Conservation (phyloP, 345 rosid species). For the Boechera stricta region DNA sequence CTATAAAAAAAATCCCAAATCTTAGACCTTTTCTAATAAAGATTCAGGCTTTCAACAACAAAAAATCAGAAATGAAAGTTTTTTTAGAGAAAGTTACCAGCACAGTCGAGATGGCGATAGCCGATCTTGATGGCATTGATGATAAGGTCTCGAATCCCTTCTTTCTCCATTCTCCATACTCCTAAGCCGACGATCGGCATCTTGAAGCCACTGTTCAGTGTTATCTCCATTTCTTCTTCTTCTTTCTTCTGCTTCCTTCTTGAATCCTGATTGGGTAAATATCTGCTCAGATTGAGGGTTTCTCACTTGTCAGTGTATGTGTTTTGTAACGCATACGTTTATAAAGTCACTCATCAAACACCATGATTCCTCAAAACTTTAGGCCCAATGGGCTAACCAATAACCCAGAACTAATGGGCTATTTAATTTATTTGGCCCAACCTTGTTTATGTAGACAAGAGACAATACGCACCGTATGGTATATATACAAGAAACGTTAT, state of each 20-base stretch:
- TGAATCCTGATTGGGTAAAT: constrained; percentile 20
- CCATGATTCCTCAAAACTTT: background rate
- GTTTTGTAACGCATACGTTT: constrained; percentile 6
- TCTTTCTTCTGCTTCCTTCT: background rate
- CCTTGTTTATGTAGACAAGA: too few species aligned
- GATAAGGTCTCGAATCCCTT: constrained; percentile 70
- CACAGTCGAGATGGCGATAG: constrained; percentile 93
- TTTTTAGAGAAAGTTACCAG: constrained; percentile 51
- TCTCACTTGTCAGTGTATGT: background rate
- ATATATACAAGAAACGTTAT: constrained; percentile 1
- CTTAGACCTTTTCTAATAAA: background rate
- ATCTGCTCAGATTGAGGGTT: constrained; percentile 19
- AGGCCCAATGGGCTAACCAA: constrained; percentile 10
- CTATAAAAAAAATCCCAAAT: background rate
- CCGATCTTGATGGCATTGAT: constrained; percentile 78
- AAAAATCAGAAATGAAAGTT: background rate
- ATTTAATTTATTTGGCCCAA: background rate
- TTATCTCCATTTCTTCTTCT: constrained; percentile 55
- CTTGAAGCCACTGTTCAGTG: constrained; percentile 77
- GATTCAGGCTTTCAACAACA: background rate
- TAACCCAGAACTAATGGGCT: background rate
- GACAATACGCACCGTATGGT: constrained; percentile 25
- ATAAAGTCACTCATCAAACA: background rate
- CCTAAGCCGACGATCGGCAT: constrained; percentile 85
- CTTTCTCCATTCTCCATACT: constrained; percentile 84